Percentiles rank a stretch among this genome's conserved stretches.
Conservation (phyloP, 106 monocot genomes). For the Allium cepa region DNA sequence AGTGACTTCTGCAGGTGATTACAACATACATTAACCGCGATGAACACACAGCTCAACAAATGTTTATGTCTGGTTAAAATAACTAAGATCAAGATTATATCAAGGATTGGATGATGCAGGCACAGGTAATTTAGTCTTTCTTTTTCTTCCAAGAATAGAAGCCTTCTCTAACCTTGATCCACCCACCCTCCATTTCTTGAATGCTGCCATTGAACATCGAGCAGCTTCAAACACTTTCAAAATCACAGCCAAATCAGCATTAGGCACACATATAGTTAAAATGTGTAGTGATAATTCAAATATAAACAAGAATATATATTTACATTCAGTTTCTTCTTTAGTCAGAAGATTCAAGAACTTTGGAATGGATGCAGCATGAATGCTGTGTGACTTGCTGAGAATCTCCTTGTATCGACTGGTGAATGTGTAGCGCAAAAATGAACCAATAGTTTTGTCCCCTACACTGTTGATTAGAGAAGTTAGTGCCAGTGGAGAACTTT, state of each 20-base stretch:
- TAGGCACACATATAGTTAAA: not conserved
- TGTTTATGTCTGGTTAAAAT: too few relatives aligned
- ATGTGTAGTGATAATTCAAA: not conserved
- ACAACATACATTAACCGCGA: too few relatives aligned
- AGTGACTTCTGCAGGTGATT: too few relatives aligned
- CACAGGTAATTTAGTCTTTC: slow-evolving; percentile 21
- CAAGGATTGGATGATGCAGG: slow-evolving; percentile 9
- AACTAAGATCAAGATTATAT: not conserved
- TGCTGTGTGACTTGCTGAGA: slow-evolving; percentile 57
- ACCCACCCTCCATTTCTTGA: slow-evolving; percentile 57
- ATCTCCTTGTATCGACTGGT: slow-evolving; percentile 57
- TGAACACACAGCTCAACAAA: too few relatives aligned
- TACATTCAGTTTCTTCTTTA: slow-evolving; percentile 49
- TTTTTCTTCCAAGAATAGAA: slow-evolving; percentile 56
- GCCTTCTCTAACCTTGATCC: slow-evolving; percentile 54
- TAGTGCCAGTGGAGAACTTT: not conserved
- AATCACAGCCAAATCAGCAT: not conserved
- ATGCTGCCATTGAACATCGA: slow-evolving; percentile 48
- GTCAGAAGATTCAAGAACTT: slow-evolving; percentile 42
- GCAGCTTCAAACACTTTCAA: slow-evolving; percentile 57
- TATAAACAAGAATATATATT: not conserved
- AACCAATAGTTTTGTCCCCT: slow-evolving; percentile 32
- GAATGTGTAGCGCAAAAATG: slow-evolving; percentile 52
- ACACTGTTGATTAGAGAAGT: not conserved
- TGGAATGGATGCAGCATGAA: slow-evolving; percentile 16